phyloP scores from a whole-genome alignment of 1,139 yeast genomes.

The Sugiyamaella grinbergsii region DNA sequence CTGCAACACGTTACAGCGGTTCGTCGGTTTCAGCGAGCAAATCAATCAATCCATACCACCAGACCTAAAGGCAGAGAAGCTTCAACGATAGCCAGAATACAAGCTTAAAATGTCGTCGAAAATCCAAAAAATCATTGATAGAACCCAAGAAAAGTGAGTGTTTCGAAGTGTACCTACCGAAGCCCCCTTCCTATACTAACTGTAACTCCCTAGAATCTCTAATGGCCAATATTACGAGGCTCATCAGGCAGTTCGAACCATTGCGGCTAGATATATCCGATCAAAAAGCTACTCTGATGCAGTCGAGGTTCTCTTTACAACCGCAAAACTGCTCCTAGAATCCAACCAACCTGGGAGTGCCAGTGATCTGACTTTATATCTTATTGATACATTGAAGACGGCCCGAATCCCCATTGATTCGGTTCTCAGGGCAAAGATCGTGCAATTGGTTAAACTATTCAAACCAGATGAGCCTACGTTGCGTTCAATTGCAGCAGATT shows the following conservation, averaged over 20 bases:
- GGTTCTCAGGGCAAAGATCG: constrained; percentile 39
- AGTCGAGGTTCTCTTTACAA: constrained; percentile 67
- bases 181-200: not conserved
- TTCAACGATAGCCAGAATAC: no score
- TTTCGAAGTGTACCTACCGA: not conserved
- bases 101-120: constrained; percentile 30
- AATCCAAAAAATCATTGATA: constrained; percentile 37
- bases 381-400: constrained; percentile 66
- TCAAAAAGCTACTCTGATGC: constrained; percentile 69
- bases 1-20: not conserved
- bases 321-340: constrained; percentile 65
- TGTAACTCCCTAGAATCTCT: constrained; percentile 54
- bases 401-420: constrained; percentile 49
- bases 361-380: constrained; percentile 71
- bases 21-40: not conserved
- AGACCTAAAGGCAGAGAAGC: no score
- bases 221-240: constrained; percentile 89
- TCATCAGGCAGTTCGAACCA: constrained; percentile 87
- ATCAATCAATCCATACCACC: not conserved
- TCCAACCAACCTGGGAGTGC: constrained; percentile 79
- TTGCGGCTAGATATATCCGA: constrained; percentile 79
- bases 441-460: constrained; percentile 50
- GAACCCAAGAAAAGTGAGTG: constrained; percentile 40
- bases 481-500: constrained; percentile 63
- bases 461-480: constrained; percentile 70